Base-by-base conservation (phyloP, 2,329 filamentous ascomycete genomes). In the Didymella glomerata region DNA sequence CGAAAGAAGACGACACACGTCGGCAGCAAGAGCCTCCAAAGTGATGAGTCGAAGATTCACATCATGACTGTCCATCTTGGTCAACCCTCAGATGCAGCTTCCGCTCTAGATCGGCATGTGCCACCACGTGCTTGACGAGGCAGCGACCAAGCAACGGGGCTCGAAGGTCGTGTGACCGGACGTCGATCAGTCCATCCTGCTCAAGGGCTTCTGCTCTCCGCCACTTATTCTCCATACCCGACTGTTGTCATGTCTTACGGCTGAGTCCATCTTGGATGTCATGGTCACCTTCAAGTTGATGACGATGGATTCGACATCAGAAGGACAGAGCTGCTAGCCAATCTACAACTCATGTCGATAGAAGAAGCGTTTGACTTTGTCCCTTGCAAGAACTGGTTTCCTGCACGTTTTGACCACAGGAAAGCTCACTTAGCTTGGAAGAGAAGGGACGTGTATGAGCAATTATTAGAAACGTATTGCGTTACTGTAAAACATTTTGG, bases 131-230 rank as follows among this genome's bases (percentile, higher is more conserved):
- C 44, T 32, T 24, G 13, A 46, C 14, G 11, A 34, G n/a, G 34
- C 25, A 16, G 20, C 28, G 24, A 55, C 27, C 25, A 20, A 24
- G 32, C 22, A n/a, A 22, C 27, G 20, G 14, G 13, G 20, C 9
- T 42, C 4, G 20, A 46, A 46, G 46, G 49, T 58, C 49, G 48
- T 42, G 49, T 53, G 55, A 48, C 20, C 10, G 11, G 18, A 18
- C n/a, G n/a, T 38, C n/a, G 9, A 4, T 16, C 13, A n/a, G 2
- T 34, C 13, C 6, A 13, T 38, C 34, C 34, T 38, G 11, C 8
- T 16, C n/a, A 20, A 36, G 32, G 16, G 2, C 13, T 32, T 3
- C 30, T 32, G 13, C 30, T 10, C 28, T 8, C 10, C 10, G 4
- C 2, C 28, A 30, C 28, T 30, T 10, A 11, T 30, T 11, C 5